phyloP scores from a whole-genome alignment of 495 filamentous ascomycete species.

The Aspergillus ostianus region DNA sequence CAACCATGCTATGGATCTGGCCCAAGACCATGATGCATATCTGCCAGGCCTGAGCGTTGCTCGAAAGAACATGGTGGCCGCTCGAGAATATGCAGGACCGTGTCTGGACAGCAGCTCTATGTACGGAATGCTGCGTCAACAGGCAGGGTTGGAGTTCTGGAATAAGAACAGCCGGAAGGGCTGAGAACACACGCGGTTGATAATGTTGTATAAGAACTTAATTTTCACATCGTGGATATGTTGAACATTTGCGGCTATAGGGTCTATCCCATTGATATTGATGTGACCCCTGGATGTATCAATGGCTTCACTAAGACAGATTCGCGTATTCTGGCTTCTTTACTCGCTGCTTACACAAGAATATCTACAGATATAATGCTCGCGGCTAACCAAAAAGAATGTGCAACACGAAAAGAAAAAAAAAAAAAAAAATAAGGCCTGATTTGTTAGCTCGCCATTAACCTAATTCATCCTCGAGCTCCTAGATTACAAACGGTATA shows the following conservation, averaged over 20 bases:
- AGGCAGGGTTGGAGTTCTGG: slow-evolving; percentile 45
- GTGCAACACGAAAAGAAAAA: too few relatives aligned
- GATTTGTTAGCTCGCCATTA: background rate
- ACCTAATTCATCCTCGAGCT: background rate
- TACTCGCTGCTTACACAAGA: background rate
- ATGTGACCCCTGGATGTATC: too few relatives aligned
- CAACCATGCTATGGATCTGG: slow-evolving; percentile 39
- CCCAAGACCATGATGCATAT: slow-evolving; percentile 33
- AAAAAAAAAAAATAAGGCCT: background rate
- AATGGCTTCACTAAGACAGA: background rate
- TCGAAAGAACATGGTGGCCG: slow-evolving; percentile 40
- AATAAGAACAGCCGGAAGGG: slow-evolving; percentile 45
- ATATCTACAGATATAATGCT: background rate
- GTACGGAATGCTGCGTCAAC: slow-evolving; percentile 44
- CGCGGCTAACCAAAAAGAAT: background rate
- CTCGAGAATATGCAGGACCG: slow-evolving; percentile 41
- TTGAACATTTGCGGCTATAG: background rate
- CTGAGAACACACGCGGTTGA: background rate
- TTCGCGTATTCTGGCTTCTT: background rate
- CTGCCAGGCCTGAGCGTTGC: slow-evolving; percentile 41
- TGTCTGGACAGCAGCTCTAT: slow-evolving; percentile 47
- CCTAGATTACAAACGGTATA: background rate
- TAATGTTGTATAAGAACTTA: slow-evolving; percentile 1
- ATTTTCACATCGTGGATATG: background rate
- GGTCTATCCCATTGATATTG: too few relatives aligned